Evolutionary conservation across 371 early-diverging fungal genomes (phyloP), one percentile per base, ranked within the genome.

Genomic region (Apophysomyces sp.): DNA sequence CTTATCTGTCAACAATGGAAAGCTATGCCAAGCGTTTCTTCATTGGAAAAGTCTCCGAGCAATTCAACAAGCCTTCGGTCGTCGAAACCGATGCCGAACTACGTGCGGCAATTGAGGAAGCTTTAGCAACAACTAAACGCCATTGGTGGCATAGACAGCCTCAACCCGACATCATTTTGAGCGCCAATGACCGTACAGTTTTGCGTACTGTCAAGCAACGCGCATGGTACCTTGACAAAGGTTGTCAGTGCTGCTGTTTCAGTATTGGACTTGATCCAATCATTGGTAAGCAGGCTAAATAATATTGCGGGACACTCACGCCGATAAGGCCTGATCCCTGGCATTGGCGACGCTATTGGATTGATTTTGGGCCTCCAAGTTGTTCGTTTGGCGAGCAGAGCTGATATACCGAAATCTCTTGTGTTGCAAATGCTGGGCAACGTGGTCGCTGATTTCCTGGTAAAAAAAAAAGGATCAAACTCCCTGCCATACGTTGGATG

Each of bases 241-340:
- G 78, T 2, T 58, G 72, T 31, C 57, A 68, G 12, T 78, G 76
- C 44, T 80, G 84, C 36, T 76, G 84, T 53, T 72, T 64, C 40
- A 69, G 60, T n/a, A 55, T 84, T 18, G 82, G 84, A 0, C 60
- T 84, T n/a, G 84, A 84, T 62, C 73, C 73, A 18, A 30, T 84
- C 11, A 40, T 84, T 26, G 84, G 84, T 77, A 71, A 67, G 55
- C 39, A 53, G 7, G 11, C 4, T 29, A 9, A 11, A 16, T 34
- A 28, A n/a, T 27, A 61, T 16, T n/a, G 41, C 11, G 16, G 37
- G 30, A 27, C 3, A 41, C 24, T 44, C 21, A 37, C n/a, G 1
- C 27, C 7, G 26, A 37, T 58, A 80, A 34, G 84, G 84, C 9
- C 49, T 84, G 30, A 63, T 84, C 26, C 84, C 84, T 3, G 68